Percentiles rank a stretch among this genome's conserved stretches.
Evolutionary conservation across 2,329 filamentous ascomycete genomes (phyloP).

Genomic region (Ascochyta viciae-villosae): DNA sequence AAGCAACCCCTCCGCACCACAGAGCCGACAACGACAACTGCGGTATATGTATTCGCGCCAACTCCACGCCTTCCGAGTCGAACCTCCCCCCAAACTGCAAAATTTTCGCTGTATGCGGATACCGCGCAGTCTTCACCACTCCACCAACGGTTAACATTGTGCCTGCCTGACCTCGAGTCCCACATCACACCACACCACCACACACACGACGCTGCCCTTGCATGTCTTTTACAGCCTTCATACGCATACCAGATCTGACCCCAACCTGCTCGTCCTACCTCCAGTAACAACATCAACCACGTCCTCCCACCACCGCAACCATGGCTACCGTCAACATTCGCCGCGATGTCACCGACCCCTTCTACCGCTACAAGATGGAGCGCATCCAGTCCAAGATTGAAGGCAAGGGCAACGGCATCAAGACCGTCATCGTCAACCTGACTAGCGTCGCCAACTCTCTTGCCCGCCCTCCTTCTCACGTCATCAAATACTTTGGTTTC

Average conservation of each 20-base stretch:
- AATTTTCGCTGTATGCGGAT: slow-evolving; percentile 95
- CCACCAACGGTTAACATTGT: slow-evolving; percentile 85
- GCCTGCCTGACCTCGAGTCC: slow-evolving; percentile 49
- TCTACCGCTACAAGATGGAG: slow-evolving; percentile 99
- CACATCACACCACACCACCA: slow-evolving; percentile 41
- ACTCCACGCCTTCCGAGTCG: slow-evolving; percentile 92
- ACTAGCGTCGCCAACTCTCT: slow-evolving; percentile 91
- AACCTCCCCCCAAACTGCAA: slow-evolving; percentile 93
- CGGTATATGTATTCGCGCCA: slow-evolving; percentile 99
- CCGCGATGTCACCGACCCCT: slow-evolving; percentile 93
- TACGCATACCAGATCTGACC: slow-evolving; percentile 50
- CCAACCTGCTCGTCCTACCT: slow-evolving; percentile 9
- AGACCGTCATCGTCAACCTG: slow-evolving; percentile 96
- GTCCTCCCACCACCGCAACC: slow-evolving; percentile 60
- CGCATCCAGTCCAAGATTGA: slow-evolving; percentile 98
- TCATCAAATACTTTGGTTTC: slow-evolving; percentile 99
- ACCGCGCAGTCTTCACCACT: slow-evolving; percentile 87
- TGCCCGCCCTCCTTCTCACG: slow-evolving; percentile 87
- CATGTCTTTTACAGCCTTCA: slow-evolving; percentile 69
- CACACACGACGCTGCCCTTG: slow-evolving; percentile 51
- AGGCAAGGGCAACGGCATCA: slow-evolving; percentile 99
- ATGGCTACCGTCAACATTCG: slow-evolving; percentile 99
- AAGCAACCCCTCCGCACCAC: slow-evolving; percentile 41
- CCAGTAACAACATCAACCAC: slow-evolving; percentile 35
- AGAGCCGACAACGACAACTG: slow-evolving; percentile 48